Base-by-base conservation (phyloP, 129 eudicot genomes). In the Daucus carota region DNA sequence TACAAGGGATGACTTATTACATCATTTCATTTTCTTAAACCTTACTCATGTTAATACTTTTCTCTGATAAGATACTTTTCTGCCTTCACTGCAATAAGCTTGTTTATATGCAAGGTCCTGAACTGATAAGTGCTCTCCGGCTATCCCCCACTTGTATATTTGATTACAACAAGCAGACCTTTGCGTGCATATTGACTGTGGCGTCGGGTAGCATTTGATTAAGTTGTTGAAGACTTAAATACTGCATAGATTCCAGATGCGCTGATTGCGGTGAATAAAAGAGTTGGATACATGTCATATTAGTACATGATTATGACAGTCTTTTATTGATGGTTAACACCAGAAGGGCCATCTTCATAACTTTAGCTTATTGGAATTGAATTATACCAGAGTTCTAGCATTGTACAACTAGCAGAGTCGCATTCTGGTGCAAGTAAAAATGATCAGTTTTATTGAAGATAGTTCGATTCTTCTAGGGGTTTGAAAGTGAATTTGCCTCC, bases 391-490 rank as follows among this genome's bases (percentile, higher is more conserved):
- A 70, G 73, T 29, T 93, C 88, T 0, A 80, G 78, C 48, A 45
- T 45, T 46, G 78, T n/a, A 18, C 89, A 82, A 32, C 86, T 90
- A 79, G 85, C 90, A 24, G 86, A 81, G 80, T 90, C 40, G 96
- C 93, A 5, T 90, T 85, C 60, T 92, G 97, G 96, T 92, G 96
- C 73, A 84, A 45, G 48, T 40, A 13, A 45, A 15, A 45, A 45
- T 45, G 18, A 14, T 87, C 26, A 91, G 88, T 74, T 88, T 87
- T 45, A 89, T 87, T 60, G 97, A 89, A 81, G 70, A 74, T 28
- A 59, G 90, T 83, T 78, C 83, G 73, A 83, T 89, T 32, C 96
- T 92, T 46, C 91, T 85, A 83, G 92, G 97, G 42, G 78, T 84
- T 76, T 47, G 77, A 92, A 88, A n/a, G 93, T 90, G 62, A 84